These are phyloP conservation scores for Dicorynia guianensis DNA, from an alignment of 306 rosid genomes.

Conservation along the genomic window DNA sequence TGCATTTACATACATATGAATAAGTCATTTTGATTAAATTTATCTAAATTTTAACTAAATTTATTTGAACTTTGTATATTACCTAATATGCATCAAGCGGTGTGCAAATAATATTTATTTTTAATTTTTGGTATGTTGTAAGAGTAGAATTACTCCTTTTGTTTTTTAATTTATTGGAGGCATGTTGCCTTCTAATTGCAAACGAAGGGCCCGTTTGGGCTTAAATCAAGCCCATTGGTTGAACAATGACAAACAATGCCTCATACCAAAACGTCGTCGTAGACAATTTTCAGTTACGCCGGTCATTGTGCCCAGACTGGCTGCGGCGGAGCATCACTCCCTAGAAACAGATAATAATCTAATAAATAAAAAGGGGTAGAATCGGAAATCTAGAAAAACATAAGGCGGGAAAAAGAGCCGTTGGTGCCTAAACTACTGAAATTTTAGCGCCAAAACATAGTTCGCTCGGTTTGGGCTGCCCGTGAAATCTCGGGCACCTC, in stretches of 20 bases:
- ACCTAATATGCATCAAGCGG: too few species aligned
- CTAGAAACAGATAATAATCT: constrained; percentile 36
- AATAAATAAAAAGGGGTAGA: constrained; percentile 47
- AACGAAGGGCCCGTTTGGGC: background rate
- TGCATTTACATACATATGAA: too few species aligned
- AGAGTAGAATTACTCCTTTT: background rate
- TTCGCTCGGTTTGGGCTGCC: constrained; percentile 71
- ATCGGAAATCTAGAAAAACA: background rate
- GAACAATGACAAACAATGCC: background rate
- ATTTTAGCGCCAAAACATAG: constrained; percentile 60
- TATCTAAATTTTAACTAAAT: too few species aligned
- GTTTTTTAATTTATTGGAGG: background rate
- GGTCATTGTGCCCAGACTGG: constrained; percentile 48
- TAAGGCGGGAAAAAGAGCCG: constrained; percentile 98
- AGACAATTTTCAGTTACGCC: background rate
- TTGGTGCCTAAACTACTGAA: constrained; percentile 57
- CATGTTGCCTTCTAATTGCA: background rate
- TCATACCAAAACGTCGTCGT: constrained; percentile 51
- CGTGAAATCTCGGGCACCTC: constrained; percentile 76
- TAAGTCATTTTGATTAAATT: too few species aligned
- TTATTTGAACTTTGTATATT: too few species aligned
- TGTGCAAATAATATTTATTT: too few species aligned
- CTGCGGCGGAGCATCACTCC: constrained; percentile 50
- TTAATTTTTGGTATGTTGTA: background rate
- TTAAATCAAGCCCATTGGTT: background rate